phyloP scores from a whole-genome alignment of 805 yeast species.

The Spathaspora girioi region DNA sequence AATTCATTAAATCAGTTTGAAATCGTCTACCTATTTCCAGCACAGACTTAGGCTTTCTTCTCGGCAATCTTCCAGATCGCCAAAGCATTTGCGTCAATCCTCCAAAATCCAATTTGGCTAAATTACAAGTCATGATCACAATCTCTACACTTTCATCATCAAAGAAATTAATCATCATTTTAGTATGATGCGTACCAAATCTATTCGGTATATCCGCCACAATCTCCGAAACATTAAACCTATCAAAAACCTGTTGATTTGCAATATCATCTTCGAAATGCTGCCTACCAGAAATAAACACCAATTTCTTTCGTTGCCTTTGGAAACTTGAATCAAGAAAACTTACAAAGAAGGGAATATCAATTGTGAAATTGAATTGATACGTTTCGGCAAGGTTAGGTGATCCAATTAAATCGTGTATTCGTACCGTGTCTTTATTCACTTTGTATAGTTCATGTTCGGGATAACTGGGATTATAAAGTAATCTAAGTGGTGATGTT shows the following conservation, averaged over 20 bases:
- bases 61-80: conserved; percentile 47
- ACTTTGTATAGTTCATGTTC: conserved; percentile 8
- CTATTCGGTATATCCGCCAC: conserved; percentile 29
- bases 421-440: conserved; percentile 24
- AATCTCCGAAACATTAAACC: conserved; percentile 25
- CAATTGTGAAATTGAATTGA: conserved; percentile 49
- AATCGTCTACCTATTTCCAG: conserved; percentile 28
- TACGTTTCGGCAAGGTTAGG: conserved; percentile 30
- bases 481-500: conserved; percentile 19
- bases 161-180: conserved; percentile 59
- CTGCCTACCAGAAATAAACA: conserved; percentile 28
- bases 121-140: conserved; percentile 57
- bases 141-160: conserved; percentile 44
- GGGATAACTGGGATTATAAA: conserved; percentile 24
- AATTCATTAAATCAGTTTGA: conserved; percentile 40
- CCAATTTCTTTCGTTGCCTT: conserved; percentile 15
- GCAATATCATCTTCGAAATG: conserved; percentile 11
- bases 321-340: conserved; percentile 24
- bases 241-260: conserved; percentile 9
- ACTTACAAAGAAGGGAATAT: conserved; percentile 35
- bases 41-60: not conserved
- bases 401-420: conserved; percentile 28
- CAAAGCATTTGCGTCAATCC: conserved; percentile 65
- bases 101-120: conserved; percentile 50
- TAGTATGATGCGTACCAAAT: conserved; percentile 59